Conservation (phyloP, 805 yeast species). For the Metschnikowia peoriensis region DNA sequence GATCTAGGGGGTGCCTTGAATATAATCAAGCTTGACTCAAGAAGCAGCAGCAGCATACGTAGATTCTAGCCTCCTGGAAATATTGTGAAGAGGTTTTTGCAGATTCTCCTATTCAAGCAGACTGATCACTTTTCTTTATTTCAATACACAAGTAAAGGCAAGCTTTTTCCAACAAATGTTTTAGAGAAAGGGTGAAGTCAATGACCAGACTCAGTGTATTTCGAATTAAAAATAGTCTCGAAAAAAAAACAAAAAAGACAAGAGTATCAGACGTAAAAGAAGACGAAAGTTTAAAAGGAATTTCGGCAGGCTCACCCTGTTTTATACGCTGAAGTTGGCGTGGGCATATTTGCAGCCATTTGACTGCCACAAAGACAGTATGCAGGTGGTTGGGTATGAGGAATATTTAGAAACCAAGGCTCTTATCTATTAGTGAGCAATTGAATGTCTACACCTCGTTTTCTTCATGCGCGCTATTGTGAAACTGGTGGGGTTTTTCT, state of each 20-base stretch:
- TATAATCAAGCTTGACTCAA: conserved; percentile 8
- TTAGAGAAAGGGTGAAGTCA: no score
- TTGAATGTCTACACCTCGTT: not conserved
- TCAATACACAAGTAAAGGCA: no score
- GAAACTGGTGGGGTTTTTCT: not conserved
- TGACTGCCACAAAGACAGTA: conserved; percentile 4
- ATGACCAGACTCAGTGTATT: no score
- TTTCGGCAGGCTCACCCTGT: not conserved
- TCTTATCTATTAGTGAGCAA: not conserved
- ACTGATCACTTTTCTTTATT: not conserved
- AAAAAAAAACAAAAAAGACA: not conserved
- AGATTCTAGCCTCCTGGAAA: no score
- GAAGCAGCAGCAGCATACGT: conserved; percentile 5
- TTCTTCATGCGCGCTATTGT: not conserved
- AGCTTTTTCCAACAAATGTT: no score
- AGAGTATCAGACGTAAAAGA: not conserved
- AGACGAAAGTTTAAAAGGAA: not conserved
- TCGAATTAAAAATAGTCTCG: no score
- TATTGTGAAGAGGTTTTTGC: not conserved
- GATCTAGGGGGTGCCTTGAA: conserved; percentile 7
- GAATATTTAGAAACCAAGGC: not conserved
- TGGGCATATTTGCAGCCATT: conserved; percentile 6
- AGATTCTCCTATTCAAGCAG: not conserved
- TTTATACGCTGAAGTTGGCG: not conserved
- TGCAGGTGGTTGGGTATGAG: not conserved